Percentiles rank a stretch among this genome's conserved stretches.
phyloP scores from a whole-genome alignment of 768 basidiomycete genomes.

The Mycena amicta region DNA sequence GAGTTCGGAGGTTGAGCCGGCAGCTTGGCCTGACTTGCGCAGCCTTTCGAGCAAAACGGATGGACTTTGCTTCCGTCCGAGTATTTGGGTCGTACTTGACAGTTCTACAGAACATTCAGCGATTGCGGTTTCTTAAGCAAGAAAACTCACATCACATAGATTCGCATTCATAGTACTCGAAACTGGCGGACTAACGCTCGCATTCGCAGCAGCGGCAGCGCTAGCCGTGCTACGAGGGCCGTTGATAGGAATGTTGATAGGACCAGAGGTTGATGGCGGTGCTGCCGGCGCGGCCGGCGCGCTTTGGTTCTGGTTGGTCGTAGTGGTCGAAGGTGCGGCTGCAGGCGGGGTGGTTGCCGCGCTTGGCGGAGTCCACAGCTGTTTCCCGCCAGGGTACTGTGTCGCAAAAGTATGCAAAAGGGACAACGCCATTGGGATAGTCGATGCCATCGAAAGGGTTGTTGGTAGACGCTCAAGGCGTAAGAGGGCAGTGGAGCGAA shows the following conservation, averaged over 20 bases:
- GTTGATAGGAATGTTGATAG: constrained; percentile 32
- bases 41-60: constrained; percentile 61
- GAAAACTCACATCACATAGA: constrained; percentile 53
- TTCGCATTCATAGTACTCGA: constrained; percentile 30
- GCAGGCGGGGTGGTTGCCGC: constrained; percentile 26
- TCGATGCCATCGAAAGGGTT: constrained; percentile 38
- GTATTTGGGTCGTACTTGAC: constrained; percentile 57
- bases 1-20: constrained; percentile 16
- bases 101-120: constrained; percentile 41
- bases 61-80: constrained; percentile 58
- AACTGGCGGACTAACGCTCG: constrained; percentile 30
- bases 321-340: constrained; percentile 24
- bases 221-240: constrained; percentile 29
- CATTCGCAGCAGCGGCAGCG: constrained; percentile 17
- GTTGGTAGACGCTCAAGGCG: constrained; percentile 6
- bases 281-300: constrained; percentile 25
- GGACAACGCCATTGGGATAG: constrained; percentile 49
- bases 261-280: constrained; percentile 31
- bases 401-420: constrained; percentile 38
- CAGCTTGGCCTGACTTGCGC: constrained; percentile 48
- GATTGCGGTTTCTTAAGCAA: constrained; percentile 2
- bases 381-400: constrained; percentile 39
- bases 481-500: neutral
- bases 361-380: constrained; percentile 27
- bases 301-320: constrained; percentile 4